Percentiles rank a stretch among this genome's conserved stretches.
Evolutionary conservation across 176 grass and related monocot species (phyloP).

Genomic region (Microstegium vimineum): DNA sequence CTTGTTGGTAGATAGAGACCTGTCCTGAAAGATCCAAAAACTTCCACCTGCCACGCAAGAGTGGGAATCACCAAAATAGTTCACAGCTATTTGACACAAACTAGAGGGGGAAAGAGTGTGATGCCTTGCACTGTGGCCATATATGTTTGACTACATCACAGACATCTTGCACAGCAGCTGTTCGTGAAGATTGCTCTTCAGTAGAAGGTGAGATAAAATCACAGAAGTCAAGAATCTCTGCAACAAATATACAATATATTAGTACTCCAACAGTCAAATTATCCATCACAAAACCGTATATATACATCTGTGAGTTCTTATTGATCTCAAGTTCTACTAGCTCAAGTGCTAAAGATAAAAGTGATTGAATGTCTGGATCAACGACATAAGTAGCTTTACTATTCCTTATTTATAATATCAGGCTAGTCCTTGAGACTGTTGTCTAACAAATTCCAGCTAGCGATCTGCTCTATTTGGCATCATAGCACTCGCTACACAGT

Average conservation of each 20-base stretch:
- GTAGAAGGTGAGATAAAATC: conserved; percentile 78
- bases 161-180: conserved; percentile 69
- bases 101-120: background rate
- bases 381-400: background rate
- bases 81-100: conserved; percentile 4
- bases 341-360: conserved; percentile 1
- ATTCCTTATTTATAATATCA: background rate
- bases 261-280: conserved; percentile 13
- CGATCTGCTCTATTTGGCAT: background rate
- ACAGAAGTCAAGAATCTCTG: conserved; percentile 96
- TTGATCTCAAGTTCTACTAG: conserved; percentile 4
- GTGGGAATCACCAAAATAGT: conserved; percentile 19
- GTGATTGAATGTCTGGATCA: background rate
- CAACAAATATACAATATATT: conserved; percentile 33
- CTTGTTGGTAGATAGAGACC: conserved; percentile 94
- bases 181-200: conserved; percentile 83
- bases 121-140: conserved; percentile 83
- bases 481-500: background rate
- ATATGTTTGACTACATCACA: conserved; percentile 85
- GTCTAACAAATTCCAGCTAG: background rate
- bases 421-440: background rate
- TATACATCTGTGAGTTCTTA: conserved; percentile 3
- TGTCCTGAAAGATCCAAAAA: conserved; percentile 98
- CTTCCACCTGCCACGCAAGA: conserved; percentile 66
- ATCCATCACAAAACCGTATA: conserved; percentile 15